Conservation (phyloP, 495 filamentous ascomycete species). For the Xylona heveae region DNA sequence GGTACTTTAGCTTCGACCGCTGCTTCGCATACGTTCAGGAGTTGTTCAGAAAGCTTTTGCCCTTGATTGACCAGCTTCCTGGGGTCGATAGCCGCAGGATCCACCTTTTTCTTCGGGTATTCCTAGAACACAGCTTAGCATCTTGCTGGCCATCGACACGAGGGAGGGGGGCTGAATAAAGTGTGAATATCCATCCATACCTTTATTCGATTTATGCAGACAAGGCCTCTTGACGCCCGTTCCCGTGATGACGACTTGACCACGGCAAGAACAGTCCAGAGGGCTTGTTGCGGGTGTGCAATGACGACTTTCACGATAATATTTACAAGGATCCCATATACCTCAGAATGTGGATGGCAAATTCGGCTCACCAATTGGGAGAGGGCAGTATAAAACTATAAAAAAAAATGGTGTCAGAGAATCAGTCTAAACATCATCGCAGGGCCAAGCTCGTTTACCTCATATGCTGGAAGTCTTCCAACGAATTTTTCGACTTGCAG, state of each 20-base stretch:
- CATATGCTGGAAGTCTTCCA: constrained; percentile 55
- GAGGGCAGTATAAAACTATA: constrained; percentile 65
- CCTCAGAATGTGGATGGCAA: constrained; percentile 54
- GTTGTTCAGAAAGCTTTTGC: constrained; percentile 63
- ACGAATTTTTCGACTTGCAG: constrained; percentile 51
- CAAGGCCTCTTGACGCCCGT: constrained; percentile 22
- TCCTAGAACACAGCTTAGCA: constrained; percentile 16
- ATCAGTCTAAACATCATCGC: too few relatives aligned
- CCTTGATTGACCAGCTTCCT: constrained; percentile 50
- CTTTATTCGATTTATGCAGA: constrained; percentile 20
- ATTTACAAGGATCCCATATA: constrained; percentile 48
- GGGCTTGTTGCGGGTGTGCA: constrained; percentile 66
- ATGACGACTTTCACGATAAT: constrained; percentile 69
- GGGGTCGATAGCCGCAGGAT: constrained; percentile 28
- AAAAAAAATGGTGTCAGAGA: constrained; percentile 6
- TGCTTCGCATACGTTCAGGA: constrained; percentile 59
- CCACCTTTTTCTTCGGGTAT: constrained; percentile 19
- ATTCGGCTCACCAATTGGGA: constrained; percentile 87
- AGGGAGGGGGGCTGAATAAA: too few relatives aligned
- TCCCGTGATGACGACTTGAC: constrained; percentile 35
- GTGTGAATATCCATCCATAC: constrained; percentile 3
- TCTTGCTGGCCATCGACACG: not conserved
- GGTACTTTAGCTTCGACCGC: constrained; percentile 46
- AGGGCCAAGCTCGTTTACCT: constrained; percentile 12
- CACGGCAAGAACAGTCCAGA: constrained; percentile 80